Conservation (phyloP, 139 green algal genomes). For the Edaphochlamys debaryana region DNA sequence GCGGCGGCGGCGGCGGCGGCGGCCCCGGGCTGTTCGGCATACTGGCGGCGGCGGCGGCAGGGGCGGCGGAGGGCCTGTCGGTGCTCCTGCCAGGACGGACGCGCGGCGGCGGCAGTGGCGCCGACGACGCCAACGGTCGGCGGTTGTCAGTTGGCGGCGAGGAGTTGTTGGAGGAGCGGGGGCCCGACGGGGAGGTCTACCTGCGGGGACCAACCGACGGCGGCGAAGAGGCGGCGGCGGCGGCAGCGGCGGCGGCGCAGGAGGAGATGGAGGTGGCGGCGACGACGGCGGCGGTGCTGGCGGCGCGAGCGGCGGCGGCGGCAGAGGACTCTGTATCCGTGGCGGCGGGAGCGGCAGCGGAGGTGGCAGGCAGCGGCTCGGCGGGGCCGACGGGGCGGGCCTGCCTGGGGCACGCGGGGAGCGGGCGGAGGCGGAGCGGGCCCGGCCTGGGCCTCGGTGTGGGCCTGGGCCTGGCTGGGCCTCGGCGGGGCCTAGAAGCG, state of each 20-base stretch:
- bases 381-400: no score
- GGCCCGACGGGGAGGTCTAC: slow-evolving; percentile 27
- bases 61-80: slow-evolving; percentile 7
- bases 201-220: background rate
- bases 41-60: slow-evolving; percentile 15
- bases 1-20: background rate
- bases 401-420: no score
- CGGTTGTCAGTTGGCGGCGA: slow-evolving; percentile 18
- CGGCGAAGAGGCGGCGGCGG: background rate
- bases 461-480: no score
- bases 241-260: background rate
- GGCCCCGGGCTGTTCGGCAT: background rate
- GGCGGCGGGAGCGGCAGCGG: background rate
- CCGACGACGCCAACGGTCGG: background rate
- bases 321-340: no score
- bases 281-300: background rate
- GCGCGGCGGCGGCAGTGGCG: background rate
- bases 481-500: no score
- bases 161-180: slow-evolving; percentile 7
- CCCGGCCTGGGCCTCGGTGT: no score
- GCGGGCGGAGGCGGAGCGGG: no score
- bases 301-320: background rate
- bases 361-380: background rate
- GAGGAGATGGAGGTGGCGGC: background rate
- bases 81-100: slow-evolving; percentile 3